Evolutionary conservation across 306 rosid genomes (phyloP).

Genomic region (Calophaca sinica): DNA sequence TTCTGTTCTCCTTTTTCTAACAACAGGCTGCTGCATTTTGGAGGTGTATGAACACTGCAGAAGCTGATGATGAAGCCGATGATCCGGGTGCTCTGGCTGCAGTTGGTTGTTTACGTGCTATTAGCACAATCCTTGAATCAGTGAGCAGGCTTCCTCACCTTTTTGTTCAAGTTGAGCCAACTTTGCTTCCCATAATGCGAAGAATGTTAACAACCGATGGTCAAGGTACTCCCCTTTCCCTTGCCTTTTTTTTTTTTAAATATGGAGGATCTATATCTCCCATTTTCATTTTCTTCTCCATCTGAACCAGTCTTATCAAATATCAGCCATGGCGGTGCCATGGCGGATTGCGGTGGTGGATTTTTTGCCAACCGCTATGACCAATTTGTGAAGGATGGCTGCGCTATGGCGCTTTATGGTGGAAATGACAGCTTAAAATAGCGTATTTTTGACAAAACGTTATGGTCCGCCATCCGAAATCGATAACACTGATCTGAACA

Average conservation of each 20-base stretch:
- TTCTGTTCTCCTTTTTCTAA: background rate
- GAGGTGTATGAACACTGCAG: constrained; percentile 94
- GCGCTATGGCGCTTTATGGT: too few relatives aligned
- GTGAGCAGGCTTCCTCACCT: constrained; percentile 98
- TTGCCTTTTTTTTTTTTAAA: background rate
- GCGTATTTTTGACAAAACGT: too few relatives aligned
- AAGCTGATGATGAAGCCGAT: constrained; percentile 90
- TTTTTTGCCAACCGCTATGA: too few relatives aligned
- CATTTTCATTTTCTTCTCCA: background rate
- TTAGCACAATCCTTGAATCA: constrained; percentile 94
- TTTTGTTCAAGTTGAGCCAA: constrained; percentile 87
- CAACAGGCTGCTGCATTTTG: constrained; percentile 91
- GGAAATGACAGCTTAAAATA: too few relatives aligned
- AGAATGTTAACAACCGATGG: constrained; percentile 97
- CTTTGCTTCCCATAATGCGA: constrained; percentile 90
- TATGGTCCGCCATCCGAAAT: too few relatives aligned
- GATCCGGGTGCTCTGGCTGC: constrained; percentile 98
- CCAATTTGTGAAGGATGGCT: too few relatives aligned
- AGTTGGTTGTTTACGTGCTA: constrained; percentile 97
- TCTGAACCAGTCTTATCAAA: background rate
- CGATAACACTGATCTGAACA: too few relatives aligned
- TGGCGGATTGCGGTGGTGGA: too few relatives aligned
- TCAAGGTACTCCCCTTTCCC: constrained; percentile 62
- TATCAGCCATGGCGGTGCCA: too few relatives aligned
- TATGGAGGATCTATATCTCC: background rate